Evolutionary conservation across 495 filamentous ascomycete genomes (phyloP).

Genomic region (Achaetomiella virescens): DNA sequence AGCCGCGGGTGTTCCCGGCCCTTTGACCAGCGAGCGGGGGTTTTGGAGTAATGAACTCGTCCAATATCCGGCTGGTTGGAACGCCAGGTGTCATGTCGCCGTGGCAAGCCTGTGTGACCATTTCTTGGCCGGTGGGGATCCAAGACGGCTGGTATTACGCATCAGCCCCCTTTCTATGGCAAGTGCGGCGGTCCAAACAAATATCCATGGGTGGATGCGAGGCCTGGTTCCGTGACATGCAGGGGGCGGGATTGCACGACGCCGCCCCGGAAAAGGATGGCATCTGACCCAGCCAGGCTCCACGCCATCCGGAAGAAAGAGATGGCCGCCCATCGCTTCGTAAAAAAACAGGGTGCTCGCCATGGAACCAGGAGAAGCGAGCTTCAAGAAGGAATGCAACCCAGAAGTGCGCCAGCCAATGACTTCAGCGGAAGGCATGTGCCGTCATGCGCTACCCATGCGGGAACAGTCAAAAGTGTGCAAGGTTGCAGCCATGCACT

Average conservation of each 20-base stretch:
- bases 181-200: too few relatives aligned
- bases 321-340: not conserved
- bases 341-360: not conserved
- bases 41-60: not conserved
- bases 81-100: not conserved
- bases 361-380: not conserved
- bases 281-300: too few relatives aligned
- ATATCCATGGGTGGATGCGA: too few relatives aligned
- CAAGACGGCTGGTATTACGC: too few relatives aligned
- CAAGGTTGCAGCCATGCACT: slow-evolving; percentile 14
- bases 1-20: not conserved
- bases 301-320: not conserved
- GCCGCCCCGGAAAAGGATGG: too few relatives aligned
- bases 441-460: slow-evolving; percentile 12
- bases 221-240: too few relatives aligned
- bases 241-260: too few relatives aligned
- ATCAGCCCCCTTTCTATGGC: too few relatives aligned
- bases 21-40: not conserved
- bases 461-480: slow-evolving; percentile 17
- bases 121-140: not conserved
- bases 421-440: slow-evolving; percentile 1
- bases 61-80: not conserved
- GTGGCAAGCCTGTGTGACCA: not conserved
- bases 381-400: not conserved
- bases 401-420: slow-evolving; percentile 2